phyloP scores from a whole-genome alignment of 2,329 filamentous ascomycete genomes.

The Colletotrichum cordylinicola region DNA sequence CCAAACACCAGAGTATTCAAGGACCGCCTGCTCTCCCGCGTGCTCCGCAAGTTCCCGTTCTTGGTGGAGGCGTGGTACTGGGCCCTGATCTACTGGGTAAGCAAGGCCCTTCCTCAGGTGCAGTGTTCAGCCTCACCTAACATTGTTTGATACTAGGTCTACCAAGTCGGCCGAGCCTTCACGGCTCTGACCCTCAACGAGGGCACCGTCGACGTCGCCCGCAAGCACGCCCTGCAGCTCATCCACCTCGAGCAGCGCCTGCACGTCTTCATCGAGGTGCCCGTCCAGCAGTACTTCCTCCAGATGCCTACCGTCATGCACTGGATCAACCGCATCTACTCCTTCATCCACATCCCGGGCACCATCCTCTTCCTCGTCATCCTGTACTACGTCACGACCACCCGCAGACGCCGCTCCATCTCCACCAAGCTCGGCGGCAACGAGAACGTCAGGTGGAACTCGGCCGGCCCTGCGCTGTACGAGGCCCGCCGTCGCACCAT shows the following conservation, averaged over 20 bases:
- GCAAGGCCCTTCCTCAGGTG: constrained; percentile 28
- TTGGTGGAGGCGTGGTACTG: constrained; percentile 80
- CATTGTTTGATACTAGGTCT: constrained; percentile 56
- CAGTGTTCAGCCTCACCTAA: not conserved
- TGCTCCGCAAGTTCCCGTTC: constrained; percentile 73
- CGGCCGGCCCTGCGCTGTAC: constrained; percentile 53
- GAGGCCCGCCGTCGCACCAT: constrained; percentile 63
- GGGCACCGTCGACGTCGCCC: constrained; percentile 71
- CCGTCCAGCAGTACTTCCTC: constrained; percentile 61
- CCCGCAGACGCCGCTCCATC: constrained; percentile 51
- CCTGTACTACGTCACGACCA: constrained; percentile 75
- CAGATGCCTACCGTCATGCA: constrained; percentile 61
- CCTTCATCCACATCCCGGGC: constrained; percentile 79
- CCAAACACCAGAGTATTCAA: constrained; percentile 68
- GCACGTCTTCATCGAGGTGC: constrained; percentile 69
- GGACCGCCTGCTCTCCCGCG: constrained; percentile 64
- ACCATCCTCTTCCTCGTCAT: constrained; percentile 72
- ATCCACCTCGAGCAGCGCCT: constrained; percentile 70
- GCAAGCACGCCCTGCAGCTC: constrained; percentile 71
- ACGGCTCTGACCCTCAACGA: constrained; percentile 73
- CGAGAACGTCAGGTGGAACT: constrained; percentile 29
- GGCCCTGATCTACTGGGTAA: constrained; percentile 79
- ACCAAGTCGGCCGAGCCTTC: constrained; percentile 76
- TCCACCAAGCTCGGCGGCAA: constrained; percentile 28
- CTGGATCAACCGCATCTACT: constrained; percentile 77